Evolutionary conservation across 129 eudicot species (phyloP).

Genomic region (Saussurea involucrata): DNA sequence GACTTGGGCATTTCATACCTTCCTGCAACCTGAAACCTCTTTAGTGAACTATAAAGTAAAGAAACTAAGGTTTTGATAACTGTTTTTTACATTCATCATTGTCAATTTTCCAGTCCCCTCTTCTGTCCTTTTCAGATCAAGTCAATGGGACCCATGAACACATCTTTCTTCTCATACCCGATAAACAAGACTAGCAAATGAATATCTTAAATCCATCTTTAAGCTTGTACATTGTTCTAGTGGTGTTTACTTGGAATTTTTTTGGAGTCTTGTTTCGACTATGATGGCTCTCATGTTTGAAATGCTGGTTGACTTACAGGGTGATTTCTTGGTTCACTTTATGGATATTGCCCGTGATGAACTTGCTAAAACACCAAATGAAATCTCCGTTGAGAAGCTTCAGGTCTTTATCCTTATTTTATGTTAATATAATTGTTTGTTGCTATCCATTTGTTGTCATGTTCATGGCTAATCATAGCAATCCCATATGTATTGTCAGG

Average conservation of each 20-base stretch:
- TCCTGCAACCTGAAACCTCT: background rate
- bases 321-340: conserved; percentile 97
- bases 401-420: conserved; percentile 62
- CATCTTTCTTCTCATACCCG: background rate
- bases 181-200: background rate
- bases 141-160: background rate
- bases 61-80: background rate
- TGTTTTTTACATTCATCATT: background rate
- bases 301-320: conserved; percentile 46
- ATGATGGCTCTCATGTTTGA: background rate
- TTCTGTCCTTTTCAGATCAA: background rate
- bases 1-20: background rate
- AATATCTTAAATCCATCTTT: background rate
- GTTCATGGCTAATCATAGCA: background rate
- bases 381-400: conserved; percentile 88
- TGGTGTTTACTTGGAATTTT: background rate
- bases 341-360: conserved; percentile 98
- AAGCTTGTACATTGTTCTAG: background rate
- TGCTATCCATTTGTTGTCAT: background rate
- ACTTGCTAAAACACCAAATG: conserved; percentile 82
- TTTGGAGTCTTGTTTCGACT: background rate
- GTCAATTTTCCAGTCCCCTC: background rate
- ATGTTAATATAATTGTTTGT: background rate
- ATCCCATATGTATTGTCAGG: conserved; percentile 2
- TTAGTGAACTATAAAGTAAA: background rate